Base-by-base conservation (phyloP, 352 stramenopile species). In the Discostella stelligera region DNA sequence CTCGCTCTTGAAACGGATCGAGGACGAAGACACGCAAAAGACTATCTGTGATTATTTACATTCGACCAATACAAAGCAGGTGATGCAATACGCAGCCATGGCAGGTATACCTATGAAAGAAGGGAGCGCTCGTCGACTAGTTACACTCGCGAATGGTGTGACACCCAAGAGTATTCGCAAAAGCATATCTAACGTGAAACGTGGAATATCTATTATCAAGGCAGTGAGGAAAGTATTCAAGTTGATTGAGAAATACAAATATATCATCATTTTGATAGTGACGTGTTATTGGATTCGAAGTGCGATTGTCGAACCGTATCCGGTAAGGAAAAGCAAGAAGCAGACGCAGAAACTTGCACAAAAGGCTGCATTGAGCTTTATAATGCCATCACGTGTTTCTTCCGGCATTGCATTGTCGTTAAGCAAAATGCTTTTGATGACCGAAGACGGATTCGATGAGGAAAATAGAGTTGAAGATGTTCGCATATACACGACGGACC, bases 161-260 rank as follows among this genome's bases (percentile, higher is more conserved):
- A 90, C 80, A 50, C 84, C 84, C 0, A 83, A 72, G 37, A 46
- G 59, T 14, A 88, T 92, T 20, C 55, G 63, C 20, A 71, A 66
- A 52, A 84, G 63, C 32, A 66, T 92, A 30, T 70, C 27, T 16
- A 79, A 65, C 10, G 70, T 80, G 0, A 89, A 90, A 64, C 61
- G 69, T 16, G 69, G 66, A 14, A 58, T 83, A 25, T 89, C 80
- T 27, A 61, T 73, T 32, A 48, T 83, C 20, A 84, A 79, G 30
- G 58, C 89, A 30, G 50, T 79, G 16, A 64, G 83, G 14, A 88
- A 89, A 66, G 68, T 72, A 44, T 50, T 83, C 5, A 70, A 76
- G 39, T 49, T 92, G 0, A 71, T 91, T 60, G 41, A 83, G 16
- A 90, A 90, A 58, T 92, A 91, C 74, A 86, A 85, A 59, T 74